Conservation (phyloP, 169 alveolate species). For the Eimeria falciformis region DNA sequence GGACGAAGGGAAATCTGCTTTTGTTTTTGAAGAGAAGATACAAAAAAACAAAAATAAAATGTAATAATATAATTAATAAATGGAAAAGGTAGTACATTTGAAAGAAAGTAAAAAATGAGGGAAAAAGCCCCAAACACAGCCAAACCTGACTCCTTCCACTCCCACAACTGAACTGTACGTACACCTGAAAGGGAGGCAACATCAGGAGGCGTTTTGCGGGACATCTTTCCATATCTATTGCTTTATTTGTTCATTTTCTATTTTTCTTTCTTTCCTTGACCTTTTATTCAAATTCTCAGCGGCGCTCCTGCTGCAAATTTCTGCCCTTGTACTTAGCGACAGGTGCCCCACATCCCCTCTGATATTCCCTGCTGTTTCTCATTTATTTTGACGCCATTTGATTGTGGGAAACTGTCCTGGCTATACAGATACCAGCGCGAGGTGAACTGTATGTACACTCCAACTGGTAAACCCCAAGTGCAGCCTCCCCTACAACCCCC, state of each 20-base stretch:
- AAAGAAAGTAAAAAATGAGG: neutral
- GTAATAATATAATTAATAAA: neutral
- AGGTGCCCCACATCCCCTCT: too few relatives aligned
- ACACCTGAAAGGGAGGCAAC: neutral
- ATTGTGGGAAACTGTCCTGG: neutral
- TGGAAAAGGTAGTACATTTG: neutral
- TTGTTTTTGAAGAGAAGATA: neutral
- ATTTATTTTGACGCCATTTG: neutral
- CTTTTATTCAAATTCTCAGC: too few relatives aligned
- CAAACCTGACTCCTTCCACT: neutral
- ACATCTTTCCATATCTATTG: neutral
- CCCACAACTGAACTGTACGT: neutral
- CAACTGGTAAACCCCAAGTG: too few relatives aligned
- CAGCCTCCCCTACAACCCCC: too few relatives aligned
- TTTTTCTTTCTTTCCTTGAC: neutral
- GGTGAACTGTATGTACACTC: too few relatives aligned
- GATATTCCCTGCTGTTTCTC: too few relatives aligned
- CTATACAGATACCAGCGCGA: neutral
- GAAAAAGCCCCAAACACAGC: neutral
- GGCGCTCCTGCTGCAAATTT: too few relatives aligned
- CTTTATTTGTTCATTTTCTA: neutral
- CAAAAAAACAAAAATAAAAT: neutral
- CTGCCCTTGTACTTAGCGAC: too few relatives aligned
- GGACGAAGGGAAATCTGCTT: neutral
- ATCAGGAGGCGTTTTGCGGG: neutral